phyloP scores from a whole-genome alignment of 2,329 filamentous ascomycete species.

The Dactylellina haptotyla region DNA sequence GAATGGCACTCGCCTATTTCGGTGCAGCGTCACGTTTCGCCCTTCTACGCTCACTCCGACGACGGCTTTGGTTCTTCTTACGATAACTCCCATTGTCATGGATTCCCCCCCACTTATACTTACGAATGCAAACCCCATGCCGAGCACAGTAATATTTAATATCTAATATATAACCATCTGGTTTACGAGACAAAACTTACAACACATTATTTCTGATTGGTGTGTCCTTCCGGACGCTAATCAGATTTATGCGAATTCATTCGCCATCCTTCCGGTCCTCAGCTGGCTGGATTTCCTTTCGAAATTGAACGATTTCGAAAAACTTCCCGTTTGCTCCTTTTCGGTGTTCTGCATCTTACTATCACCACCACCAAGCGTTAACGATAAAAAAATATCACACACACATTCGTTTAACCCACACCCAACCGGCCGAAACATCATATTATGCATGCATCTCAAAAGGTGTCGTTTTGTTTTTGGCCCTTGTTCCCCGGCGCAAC shows the following conservation, averaged over 20 bases:
- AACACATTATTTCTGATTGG: constrained; percentile 15
- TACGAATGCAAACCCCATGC: constrained; percentile 30
- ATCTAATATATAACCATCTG: constrained; percentile 27
- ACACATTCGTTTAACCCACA: neutral
- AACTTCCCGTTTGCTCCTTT: constrained; percentile 1
- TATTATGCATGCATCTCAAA: constrained; percentile 34
- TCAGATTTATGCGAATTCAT: neutral
- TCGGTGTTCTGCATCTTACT: constrained; percentile 3
- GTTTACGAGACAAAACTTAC: constrained; percentile 49
- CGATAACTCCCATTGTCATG: constrained; percentile 22
- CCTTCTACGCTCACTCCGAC: constrained; percentile 33
- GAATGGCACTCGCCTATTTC: constrained; percentile 48
- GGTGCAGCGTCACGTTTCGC: constrained; percentile 28
- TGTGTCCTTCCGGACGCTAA: neutral
- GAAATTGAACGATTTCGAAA: constrained; percentile 25
- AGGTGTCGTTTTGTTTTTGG: constrained; percentile 24
- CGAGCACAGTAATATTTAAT: constrained; percentile 27
- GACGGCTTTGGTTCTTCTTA: constrained; percentile 40
- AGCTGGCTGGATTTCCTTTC: constrained; percentile 14
- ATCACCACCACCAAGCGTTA: constrained; percentile 11
- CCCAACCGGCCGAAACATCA: constrained; percentile 31
- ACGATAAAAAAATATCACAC: neutral
- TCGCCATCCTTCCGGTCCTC: neutral
- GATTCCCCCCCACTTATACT: constrained; percentile 2
- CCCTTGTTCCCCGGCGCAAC: constrained; percentile 43